Conservation (phyloP, 352 stramenopile genomes). For the Plasmopara halstedii region DNA sequence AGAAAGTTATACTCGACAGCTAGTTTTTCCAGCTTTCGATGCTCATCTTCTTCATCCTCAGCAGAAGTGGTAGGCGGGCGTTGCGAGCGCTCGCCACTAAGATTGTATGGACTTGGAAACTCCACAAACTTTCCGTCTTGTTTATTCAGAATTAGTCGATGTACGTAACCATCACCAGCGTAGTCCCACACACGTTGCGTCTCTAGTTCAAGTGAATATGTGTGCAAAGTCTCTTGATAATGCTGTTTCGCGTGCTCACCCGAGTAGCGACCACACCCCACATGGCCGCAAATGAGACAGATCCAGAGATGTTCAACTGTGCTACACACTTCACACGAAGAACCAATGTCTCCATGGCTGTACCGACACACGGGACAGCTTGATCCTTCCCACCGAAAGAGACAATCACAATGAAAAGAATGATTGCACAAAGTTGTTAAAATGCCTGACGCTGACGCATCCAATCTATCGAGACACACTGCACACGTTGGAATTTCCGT, state of each 20-base stretch:
- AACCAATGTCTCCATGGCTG: constrained; percentile 91
- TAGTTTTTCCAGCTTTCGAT: constrained; percentile 94
- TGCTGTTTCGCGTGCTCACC: constrained; percentile 92
- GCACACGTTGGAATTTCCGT: constrained; percentile 87
- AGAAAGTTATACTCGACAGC: constrained; percentile 95
- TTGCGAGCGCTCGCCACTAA: constrained; percentile 65
- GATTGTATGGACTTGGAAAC: constrained; percentile 80
- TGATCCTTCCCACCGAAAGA: constrained; percentile 92
- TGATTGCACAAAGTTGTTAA: constrained; percentile 98
- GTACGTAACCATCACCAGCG: constrained; percentile 82
- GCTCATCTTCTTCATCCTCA: constrained; percentile 88
- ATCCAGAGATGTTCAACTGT: constrained; percentile 94
- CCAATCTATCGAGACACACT: constrained; percentile 87
- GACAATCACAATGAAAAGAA: constrained; percentile 96
- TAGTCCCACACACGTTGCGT: constrained; percentile 97
- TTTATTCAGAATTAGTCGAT: constrained; percentile 85
- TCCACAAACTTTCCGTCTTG: constrained; percentile 95
- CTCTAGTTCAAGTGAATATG: constrained; percentile 93
- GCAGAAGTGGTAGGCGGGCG: constrained; percentile 48
- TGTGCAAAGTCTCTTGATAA: constrained; percentile 90
- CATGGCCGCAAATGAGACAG: constrained; percentile 93
- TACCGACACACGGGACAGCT: constrained; percentile 96
- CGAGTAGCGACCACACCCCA: constrained; percentile 95
- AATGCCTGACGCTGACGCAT: constrained; percentile 82
- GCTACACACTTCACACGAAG: constrained; percentile 90